A percentile compares a stretch with the other conserved stretches of the same genome.
Evolutionary conservation across 768 basidiomycete genomes (phyloP).

Genomic region (Gymnopilus junonius): DNA sequence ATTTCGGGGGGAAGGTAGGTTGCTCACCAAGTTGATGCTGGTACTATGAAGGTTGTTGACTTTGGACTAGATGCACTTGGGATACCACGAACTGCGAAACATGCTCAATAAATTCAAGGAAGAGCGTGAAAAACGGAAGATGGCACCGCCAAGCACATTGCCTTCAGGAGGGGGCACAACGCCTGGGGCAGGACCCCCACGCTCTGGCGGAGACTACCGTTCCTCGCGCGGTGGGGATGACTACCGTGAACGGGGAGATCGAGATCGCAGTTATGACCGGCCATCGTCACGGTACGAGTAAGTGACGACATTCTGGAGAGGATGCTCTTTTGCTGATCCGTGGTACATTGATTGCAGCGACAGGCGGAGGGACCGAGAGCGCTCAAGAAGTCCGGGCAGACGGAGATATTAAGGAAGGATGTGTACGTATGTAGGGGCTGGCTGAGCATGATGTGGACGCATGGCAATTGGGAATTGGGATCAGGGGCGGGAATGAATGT

Average conservation of each 20-base stretch:
- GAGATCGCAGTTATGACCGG: slow-evolving; percentile 72
- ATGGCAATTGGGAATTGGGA: slow-evolving; percentile 22
- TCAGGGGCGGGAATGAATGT: slow-evolving; percentile 10
- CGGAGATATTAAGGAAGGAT: slow-evolving; percentile 52
- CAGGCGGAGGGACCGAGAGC: slow-evolving; percentile 73
- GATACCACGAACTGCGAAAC: slow-evolving; percentile 97
- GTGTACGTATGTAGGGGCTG: not conserved
- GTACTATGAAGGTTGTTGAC: slow-evolving; percentile 19
- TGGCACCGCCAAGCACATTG: slow-evolving; percentile 49
- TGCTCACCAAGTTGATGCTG: slow-evolving; percentile 25
- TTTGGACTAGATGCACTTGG: slow-evolving; percentile 89
- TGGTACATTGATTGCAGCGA: slow-evolving; percentile 47
- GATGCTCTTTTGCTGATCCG: slow-evolving; percentile 32
- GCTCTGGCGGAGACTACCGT: slow-evolving; percentile 41
- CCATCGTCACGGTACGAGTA: slow-evolving; percentile 76
- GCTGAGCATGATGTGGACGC: slow-evolving; percentile 17
- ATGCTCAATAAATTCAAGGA: slow-evolving; percentile 91
- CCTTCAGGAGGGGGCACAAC: slow-evolving; percentile 35
- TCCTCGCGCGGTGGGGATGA: slow-evolving; percentile 58
- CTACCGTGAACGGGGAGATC: slow-evolving; percentile 66
- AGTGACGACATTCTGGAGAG: slow-evolving; percentile 38
- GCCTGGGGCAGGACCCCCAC: slow-evolving; percentile 45
- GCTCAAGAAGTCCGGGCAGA: slow-evolving; percentile 72
- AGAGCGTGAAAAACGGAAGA: slow-evolving; percentile 83
- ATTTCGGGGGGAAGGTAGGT: slow-evolving; percentile 98